Conservation (phyloP, 2,329 filamentous ascomycete genomes). For the Sarocladium brachiariae region DNA sequence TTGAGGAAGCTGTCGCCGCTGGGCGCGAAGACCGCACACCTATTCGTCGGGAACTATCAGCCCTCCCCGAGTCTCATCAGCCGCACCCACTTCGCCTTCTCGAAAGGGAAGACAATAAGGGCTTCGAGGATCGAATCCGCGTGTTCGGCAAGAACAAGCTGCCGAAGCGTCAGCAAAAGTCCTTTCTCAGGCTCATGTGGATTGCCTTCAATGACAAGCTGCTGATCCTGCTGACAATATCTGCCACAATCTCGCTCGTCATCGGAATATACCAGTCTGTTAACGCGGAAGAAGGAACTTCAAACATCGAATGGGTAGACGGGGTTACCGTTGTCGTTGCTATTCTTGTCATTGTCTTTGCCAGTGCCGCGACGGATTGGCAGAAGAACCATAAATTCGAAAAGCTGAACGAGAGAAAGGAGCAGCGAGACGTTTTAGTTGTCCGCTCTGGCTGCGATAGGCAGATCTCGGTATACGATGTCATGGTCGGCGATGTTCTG, state of each 20-base stretch:
- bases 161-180: slow-evolving; percentile 58
- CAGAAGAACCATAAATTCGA: slow-evolving; percentile 78
- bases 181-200: slow-evolving; percentile 59
- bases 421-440: slow-evolving; percentile 67
- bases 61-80: slow-evolving; percentile 16
- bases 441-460: slow-evolving; percentile 64
- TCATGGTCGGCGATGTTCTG: slow-evolving; percentile 51
- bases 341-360: slow-evolving; percentile 67
- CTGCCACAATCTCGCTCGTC: slow-evolving; percentile 61
- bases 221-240: slow-evolving; percentile 61
- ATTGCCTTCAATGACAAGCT: slow-evolving; percentile 69
- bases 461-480: slow-evolving; percentile 63
- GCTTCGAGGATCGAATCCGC: slow-evolving; percentile 54
- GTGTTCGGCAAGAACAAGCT: slow-evolving; percentile 58
- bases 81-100: slow-evolving; percentile 22
- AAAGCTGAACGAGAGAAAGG: slow-evolving; percentile 73
- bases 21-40: slow-evolving; percentile 25
- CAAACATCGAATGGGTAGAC: slow-evolving; percentile 73
- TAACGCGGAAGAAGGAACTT: slow-evolving; percentile 17
- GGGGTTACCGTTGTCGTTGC: slow-evolving; percentile 73
- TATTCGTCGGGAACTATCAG: slow-evolving; percentile 10
- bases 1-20: slow-evolving; percentile 41
- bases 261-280: slow-evolving; percentile 59
- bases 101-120: slow-evolving; percentile 18
- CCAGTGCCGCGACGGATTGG: slow-evolving; percentile 72